phyloP scores from a whole-genome alignment of 176 grass and related monocot species.

The Hordeum marinum region DNA sequence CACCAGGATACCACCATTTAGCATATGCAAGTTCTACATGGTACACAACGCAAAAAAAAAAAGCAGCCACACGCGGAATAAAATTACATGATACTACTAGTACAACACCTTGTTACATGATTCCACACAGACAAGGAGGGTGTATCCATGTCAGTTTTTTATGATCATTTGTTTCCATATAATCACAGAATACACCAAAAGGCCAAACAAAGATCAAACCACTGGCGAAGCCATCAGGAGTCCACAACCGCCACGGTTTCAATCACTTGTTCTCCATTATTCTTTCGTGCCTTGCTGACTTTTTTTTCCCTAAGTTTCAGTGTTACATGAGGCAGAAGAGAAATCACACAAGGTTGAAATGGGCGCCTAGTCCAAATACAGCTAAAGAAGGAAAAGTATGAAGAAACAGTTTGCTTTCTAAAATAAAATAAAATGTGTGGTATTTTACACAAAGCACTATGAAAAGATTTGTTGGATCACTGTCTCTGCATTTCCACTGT shows the following conservation, averaged over 20 bases:
- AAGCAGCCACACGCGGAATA: not conserved
- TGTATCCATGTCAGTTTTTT: not conserved
- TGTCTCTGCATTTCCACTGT: conserved; percentile 78
- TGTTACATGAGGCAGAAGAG: not conserved
- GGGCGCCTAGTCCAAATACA: conserved; percentile 12
- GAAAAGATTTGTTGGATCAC: conserved; percentile 98
- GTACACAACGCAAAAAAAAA: no score
- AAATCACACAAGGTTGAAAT: not conserved
- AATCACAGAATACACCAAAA: conserved; percentile 4
- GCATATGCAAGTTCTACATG: not conserved
- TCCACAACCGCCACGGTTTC: not conserved
- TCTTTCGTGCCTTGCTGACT: not conserved
- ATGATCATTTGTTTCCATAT: not conserved
- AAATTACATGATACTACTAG: not conserved
- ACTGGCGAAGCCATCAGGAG: not conserved
- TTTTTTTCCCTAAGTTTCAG: not conserved
- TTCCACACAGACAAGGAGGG: not conserved
- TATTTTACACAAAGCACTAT: conserved; percentile 43
- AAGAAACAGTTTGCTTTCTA: conserved; percentile 24
- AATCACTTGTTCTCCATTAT: not conserved
- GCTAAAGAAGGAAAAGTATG: not conserved
- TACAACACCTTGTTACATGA: not conserved
- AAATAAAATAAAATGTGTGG: conserved; percentile 1
- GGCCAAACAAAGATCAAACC: not conserved
- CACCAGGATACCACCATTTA: not conserved